Conservation (phyloP, 768 basidiomycete species). For the Lentinula raphanica region DNA sequence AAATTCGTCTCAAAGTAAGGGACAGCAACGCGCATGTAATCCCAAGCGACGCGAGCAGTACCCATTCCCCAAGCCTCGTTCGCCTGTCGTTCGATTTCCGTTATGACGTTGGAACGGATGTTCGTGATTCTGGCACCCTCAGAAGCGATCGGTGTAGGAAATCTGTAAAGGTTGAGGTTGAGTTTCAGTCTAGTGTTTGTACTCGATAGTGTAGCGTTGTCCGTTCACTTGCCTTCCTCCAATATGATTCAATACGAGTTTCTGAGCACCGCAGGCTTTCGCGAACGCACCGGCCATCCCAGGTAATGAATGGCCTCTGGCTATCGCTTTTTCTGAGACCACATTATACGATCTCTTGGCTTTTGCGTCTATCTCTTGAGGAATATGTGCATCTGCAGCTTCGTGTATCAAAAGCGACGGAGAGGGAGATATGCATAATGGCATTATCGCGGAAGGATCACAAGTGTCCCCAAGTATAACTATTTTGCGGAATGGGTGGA, state of each 20-base stretch:
- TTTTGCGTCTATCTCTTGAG: conserved; percentile 44
- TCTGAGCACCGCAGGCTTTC: conserved; percentile 48
- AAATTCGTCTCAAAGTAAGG: conserved; percentile 17
- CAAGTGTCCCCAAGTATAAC: conserved; percentile 77
- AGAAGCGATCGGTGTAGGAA: conserved; percentile 41
- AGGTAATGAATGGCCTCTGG: conserved; percentile 75
- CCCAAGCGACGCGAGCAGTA: conserved; percentile 49
- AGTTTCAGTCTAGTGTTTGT: background rate
- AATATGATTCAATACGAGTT: conserved; percentile 74
- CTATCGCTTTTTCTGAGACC: conserved; percentile 46
- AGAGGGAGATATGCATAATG: conserved; percentile 44
- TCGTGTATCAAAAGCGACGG: conserved; percentile 81
- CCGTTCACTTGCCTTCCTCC: conserved; percentile 49
- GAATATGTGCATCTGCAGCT: conserved; percentile 72
- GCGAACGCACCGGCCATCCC: conserved; percentile 77
- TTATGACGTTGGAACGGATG: conserved; percentile 40
- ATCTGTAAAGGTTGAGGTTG: conserved; percentile 31
- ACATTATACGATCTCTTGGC: conserved; percentile 37
- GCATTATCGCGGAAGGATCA: conserved; percentile 55
- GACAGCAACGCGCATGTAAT: conserved; percentile 47
- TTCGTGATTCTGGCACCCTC: conserved; percentile 22
- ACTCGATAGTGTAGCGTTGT: background rate
- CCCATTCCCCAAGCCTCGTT: conserved; percentile 50
- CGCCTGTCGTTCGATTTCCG: conserved; percentile 62
- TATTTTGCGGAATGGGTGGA: conserved; percentile 49